Evolutionary conservation across 257 asterid species (phyloP).

Genomic region (Nicotiana tabacum): DNA sequence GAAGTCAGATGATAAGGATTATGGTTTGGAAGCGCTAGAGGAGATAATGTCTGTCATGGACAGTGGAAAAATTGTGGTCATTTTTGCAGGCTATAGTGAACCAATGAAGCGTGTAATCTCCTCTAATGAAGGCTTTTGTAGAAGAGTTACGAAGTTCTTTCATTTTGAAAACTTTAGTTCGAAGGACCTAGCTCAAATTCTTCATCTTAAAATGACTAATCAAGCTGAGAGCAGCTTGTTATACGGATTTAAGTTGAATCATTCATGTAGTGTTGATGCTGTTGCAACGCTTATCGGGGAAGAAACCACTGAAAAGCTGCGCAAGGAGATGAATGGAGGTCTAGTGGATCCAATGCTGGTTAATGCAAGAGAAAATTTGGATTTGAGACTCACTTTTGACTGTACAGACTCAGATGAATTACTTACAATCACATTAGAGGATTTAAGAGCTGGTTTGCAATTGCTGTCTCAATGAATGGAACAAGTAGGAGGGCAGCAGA

Average conservation of each 20-base stretch:
- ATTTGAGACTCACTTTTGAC: slow-evolving; percentile 63
- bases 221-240: slow-evolving; percentile 45
- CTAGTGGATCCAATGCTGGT: slow-evolving; percentile 66
- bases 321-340: slow-evolving; percentile 90
- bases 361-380: slow-evolving; percentile 75
- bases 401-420: slow-evolving; percentile 58
- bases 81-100: slow-evolving; percentile 87
- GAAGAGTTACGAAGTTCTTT: slow-evolving; percentile 85
- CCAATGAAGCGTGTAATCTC: slow-evolving; percentile 83
- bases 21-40: slow-evolving; percentile 79
- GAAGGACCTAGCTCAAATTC: slow-evolving; percentile 63
- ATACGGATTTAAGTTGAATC: slow-evolving; percentile 74
- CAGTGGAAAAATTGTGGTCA: slow-evolving; percentile 72
- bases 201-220: slow-evolving; percentile 57
- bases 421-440: slow-evolving; percentile 63
- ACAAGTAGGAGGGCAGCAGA: background rate
- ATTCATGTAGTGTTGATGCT: slow-evolving; percentile 48
- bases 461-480: slow-evolving; percentile 39
- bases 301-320: slow-evolving; percentile 58
- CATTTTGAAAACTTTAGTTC: slow-evolving; percentile 66
- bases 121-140: slow-evolving; percentile 82
- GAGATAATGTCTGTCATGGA: slow-evolving; percentile 96
- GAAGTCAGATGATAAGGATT: slow-evolving; percentile 68
- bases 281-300: slow-evolving; percentile 51
- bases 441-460: slow-evolving; percentile 62